Conservation (phyloP, 371 early-diverging fungal genomes). For the Umbelopsis sp. region DNA sequence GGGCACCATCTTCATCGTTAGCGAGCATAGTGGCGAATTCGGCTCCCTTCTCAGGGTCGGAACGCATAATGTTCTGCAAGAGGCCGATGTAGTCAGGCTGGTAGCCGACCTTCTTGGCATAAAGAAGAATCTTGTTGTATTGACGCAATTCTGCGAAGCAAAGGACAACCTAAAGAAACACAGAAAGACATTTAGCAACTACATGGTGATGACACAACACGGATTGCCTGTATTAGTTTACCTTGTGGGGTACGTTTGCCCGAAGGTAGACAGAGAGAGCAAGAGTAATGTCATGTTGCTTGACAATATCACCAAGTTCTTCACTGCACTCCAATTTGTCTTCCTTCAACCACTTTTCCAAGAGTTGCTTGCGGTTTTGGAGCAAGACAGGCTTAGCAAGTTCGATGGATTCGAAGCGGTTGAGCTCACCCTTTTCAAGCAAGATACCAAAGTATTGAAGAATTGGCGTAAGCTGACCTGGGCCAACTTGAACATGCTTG, state of each 20-base stretch:
- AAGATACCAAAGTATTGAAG: constrained; percentile 96
- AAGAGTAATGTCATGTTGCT: constrained; percentile 86
- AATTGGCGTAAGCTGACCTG: constrained; percentile 91
- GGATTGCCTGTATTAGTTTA: constrained; percentile 22
- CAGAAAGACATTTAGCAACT: neutral
- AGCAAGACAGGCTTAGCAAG: constrained; percentile 90
- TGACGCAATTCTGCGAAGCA: constrained; percentile 98
- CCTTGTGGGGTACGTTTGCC: constrained; percentile 92
- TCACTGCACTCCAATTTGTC: constrained; percentile 97
- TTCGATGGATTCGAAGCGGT: constrained; percentile 93
- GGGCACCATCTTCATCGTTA: constrained; percentile 83
- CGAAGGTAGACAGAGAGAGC: constrained; percentile 95
- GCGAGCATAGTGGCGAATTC: constrained; percentile 90
- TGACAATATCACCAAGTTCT: constrained; percentile 97
- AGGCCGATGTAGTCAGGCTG: constrained; percentile 91
- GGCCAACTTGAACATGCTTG: constrained; percentile 78
- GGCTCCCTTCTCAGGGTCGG: constrained; percentile 91
- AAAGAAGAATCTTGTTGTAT: constrained; percentile 93
- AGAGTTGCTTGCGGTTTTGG: constrained; percentile 90
- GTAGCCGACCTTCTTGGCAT: constrained; percentile 93
- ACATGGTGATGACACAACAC: neutral
- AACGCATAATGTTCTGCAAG: constrained; percentile 88
- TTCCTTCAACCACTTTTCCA: constrained; percentile 98
- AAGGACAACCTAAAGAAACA: constrained; percentile 62
- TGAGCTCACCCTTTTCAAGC: constrained; percentile 93